phyloP scores from a whole-genome alignment of 495 filamentous ascomycete genomes.

The Neurospora sublineolata region DNA sequence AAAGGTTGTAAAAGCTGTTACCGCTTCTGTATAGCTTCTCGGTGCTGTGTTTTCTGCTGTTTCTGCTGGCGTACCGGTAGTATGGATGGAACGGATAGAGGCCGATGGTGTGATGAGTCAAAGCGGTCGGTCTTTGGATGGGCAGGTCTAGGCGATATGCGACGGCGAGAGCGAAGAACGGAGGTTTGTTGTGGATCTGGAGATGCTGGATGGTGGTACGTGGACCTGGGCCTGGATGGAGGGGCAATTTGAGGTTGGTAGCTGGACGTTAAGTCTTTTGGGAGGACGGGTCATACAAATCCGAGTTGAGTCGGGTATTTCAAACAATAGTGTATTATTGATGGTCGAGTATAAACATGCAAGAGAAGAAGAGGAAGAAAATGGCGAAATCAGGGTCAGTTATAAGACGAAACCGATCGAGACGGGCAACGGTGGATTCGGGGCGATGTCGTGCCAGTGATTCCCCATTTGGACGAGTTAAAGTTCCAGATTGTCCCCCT shows the following conservation, averaged over 20 bases:
- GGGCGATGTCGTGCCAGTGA: not conserved
- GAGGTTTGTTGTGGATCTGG: not conserved
- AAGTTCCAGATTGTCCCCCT: not conserved
- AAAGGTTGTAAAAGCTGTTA: not conserved
- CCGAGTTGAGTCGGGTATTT: not conserved
- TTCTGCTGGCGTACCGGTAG: not conserved
- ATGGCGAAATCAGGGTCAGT: not conserved
- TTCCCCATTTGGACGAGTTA: not conserved
- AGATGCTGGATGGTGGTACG: not conserved
- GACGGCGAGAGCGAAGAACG: not conserved
- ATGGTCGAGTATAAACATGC: not conserved
- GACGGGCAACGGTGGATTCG: not conserved
- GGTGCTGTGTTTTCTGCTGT: not conserved
- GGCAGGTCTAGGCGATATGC: not conserved
- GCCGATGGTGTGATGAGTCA: not conserved
- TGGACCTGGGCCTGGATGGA: not conserved
- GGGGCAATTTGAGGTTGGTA: not conserved
- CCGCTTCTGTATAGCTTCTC: not conserved
- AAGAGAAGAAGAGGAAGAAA: not conserved
- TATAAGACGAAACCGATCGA: not conserved
- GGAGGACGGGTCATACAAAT: not conserved
- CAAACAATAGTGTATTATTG: not conserved
- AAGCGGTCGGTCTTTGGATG: not conserved
- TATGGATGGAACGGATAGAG: not conserved
- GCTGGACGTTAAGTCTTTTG: not conserved